Base-by-base conservation (phyloP, 176 grass and related monocot genomes). In the Neostapfia colusana region DNA sequence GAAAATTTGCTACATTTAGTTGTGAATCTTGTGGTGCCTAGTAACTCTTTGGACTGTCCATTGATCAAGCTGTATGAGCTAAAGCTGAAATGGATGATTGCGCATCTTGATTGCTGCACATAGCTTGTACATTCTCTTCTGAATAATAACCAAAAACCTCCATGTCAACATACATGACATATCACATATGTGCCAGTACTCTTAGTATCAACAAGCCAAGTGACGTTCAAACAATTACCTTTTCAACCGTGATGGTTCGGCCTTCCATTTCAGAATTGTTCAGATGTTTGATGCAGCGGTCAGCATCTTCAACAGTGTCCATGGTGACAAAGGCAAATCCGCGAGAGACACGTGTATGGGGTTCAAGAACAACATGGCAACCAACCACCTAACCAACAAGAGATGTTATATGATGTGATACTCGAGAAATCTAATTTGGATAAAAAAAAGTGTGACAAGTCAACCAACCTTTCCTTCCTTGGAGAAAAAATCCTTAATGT, bases 81-180 rank as follows among this genome's bases (percentile, higher is more conserved):
- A 78, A 85, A 85, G 82, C 61, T 88, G 88, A 88, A 85, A 93
- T 73, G 34, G 81, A 80, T 86, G 88, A 93, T 88, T 88, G 70
- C 87, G 82, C 70, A 93, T 88, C 88, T 90, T 88, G 88, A 77
- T 71, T 93, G 85, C 85, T 90, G 85, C 82, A 76, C 80, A 88
- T 78, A 85, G 77, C 89, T 91, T 84, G 85, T 68, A 81, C 85
- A 88, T 84, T 87, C 61, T 84, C 85, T 91, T 91, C 89, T 91
- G 89, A 91, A 91, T 87, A 84, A 91, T 87, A 84, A 81, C 85
- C 85, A 87, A 91, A 91, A 91, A 87, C 89, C 73, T 87, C 85
- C 81, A 87, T 74, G 89, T 91, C 81, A 91, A 87, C 72, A 84
- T 38, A 64, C 53, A 69, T 41, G 63, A 78, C 67, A 82, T 38